phyloP scores from a whole-genome alignment of 805 yeast species.

The Ogataea salicorniae region DNA sequence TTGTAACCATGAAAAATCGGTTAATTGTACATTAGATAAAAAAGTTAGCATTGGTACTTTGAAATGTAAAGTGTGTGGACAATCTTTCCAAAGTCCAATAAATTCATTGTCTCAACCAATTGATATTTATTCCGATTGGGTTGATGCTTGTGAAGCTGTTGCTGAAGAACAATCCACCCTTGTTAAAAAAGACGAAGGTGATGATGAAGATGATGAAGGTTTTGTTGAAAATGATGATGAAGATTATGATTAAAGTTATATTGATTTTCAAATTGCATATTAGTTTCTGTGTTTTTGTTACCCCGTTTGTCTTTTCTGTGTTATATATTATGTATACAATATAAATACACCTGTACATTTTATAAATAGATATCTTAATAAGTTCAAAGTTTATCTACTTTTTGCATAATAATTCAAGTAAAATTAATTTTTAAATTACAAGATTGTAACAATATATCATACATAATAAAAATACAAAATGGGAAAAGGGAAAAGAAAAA shows the following conservation, averaged over 20 bases:
- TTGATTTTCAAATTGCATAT: too few species aligned
- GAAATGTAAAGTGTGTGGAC: slow-evolving; percentile 91
- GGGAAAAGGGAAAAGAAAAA: too few species aligned
- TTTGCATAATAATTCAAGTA: background rate
- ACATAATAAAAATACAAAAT: too few species aligned
- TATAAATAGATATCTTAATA: background rate
- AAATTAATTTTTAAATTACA: too few species aligned
- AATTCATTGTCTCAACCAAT: slow-evolving; percentile 84
- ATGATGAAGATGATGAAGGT: slow-evolving; percentile 20
- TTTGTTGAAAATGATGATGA: slow-evolving; percentile 13
- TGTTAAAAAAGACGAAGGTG: slow-evolving; percentile 20
- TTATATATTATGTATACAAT: too few species aligned
- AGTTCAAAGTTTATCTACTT: background rate
- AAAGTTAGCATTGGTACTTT: slow-evolving; percentile 78
- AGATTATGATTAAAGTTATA: slow-evolving; percentile 9
- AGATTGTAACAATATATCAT: too few species aligned
- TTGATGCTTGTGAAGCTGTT: slow-evolving; percentile 89
- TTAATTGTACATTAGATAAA: slow-evolving; percentile 82
- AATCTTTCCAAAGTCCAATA: slow-evolving; percentile 82
- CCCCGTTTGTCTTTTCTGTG: too few species aligned
- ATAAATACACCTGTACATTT: background rate
- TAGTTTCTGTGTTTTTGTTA: too few species aligned
- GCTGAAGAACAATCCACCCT: slow-evolving; percentile 51
- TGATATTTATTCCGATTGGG: slow-evolving; percentile 96
- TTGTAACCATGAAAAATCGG: slow-evolving; percentile 93